These are phyloP conservation scores for Xerocomus spinulosus DNA, from an alignment of 768 basidiomycete genomes.

Conservation along the genomic window DNA sequence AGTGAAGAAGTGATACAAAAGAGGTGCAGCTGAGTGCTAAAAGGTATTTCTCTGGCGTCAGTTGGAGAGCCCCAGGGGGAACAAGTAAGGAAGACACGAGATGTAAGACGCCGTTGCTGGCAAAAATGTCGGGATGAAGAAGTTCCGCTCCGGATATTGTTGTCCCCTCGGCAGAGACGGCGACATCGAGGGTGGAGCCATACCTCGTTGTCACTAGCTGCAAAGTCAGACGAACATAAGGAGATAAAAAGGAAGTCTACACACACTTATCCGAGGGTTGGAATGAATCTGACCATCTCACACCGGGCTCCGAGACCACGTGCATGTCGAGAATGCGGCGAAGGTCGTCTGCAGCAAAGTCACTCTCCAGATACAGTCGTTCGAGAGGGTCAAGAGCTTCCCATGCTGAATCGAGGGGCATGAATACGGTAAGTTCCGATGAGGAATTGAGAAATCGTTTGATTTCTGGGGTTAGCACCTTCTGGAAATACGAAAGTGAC, in stretches of 20 bases:
- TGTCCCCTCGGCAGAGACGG: slow-evolving; percentile 49
- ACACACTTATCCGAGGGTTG: slow-evolving; percentile 47
- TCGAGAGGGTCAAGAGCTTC: slow-evolving; percentile 70
- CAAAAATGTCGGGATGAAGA: slow-evolving; percentile 79
- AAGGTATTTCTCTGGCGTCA: slow-evolving; percentile 94
- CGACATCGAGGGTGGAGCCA: slow-evolving; percentile 61
- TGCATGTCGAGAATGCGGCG: slow-evolving; percentile 76
- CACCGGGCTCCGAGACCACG: slow-evolving; percentile 52
- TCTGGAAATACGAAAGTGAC: slow-evolving; percentile 68
- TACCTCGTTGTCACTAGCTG: slow-evolving; percentile 65
- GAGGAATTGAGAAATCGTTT: slow-evolving; percentile 55
- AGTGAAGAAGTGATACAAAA: slow-evolving; percentile 86
- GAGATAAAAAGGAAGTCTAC: slow-evolving; percentile 19
- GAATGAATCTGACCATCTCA: slow-evolving; percentile 68
- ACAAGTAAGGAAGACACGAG: slow-evolving; percentile 80
- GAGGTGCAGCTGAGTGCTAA: slow-evolving; percentile 86
- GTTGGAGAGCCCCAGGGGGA: slow-evolving; percentile 64
- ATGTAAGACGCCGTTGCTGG: slow-evolving; percentile 93
- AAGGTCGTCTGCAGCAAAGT: slow-evolving; percentile 79
- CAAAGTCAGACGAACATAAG: slow-evolving; percentile 12
- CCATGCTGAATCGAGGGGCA: slow-evolving; percentile 86
- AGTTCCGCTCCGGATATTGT: slow-evolving; percentile 56
- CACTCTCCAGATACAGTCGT: slow-evolving; percentile 82
- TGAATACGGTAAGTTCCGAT: slow-evolving; percentile 79
- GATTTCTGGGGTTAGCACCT: slow-evolving; percentile 62